A percentile compares a stretch with the other conserved stretches of the same genome.
Evolutionary conservation across 768 basidiomycete genomes (phyloP).

Genomic region (Phanerodontia chrysosporium): DNA sequence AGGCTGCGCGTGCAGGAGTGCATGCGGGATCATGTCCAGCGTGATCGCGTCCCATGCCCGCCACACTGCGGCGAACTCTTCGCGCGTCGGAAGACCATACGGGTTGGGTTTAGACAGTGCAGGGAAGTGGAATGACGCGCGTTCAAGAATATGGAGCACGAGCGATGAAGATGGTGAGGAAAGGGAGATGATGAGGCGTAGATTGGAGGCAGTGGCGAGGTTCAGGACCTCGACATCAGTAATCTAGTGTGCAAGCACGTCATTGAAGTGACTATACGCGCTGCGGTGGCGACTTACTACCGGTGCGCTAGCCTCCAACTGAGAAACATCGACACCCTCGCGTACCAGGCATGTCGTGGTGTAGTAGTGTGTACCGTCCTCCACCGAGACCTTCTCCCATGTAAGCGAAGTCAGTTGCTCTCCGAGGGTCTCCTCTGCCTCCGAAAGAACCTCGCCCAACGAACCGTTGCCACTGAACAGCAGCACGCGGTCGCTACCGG

Average conservation of each 20-base stretch:
- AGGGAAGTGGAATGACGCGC: slow-evolving; percentile 44
- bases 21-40: slow-evolving; percentile 74
- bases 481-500: slow-evolving; percentile 20
- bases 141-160: slow-evolving; percentile 51
- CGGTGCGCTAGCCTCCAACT: slow-evolving; percentile 3
- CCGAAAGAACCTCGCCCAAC: slow-evolving; percentile 10
- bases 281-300: slow-evolving; percentile 7
- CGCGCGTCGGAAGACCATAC: slow-evolving; percentile 52
- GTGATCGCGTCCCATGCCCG: slow-evolving; percentile 83
- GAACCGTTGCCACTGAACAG: slow-evolving; percentile 15
- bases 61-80: slow-evolving; percentile 80
- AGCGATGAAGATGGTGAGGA: slow-evolving; percentile 37
- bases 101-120: slow-evolving; percentile 26
- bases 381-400: slow-evolving; percentile 1
- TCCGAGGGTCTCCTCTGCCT: slow-evolving; percentile 15
- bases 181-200: slow-evolving; percentile 39
- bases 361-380: slow-evolving; percentile 11
- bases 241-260: not conserved
- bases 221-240: slow-evolving; percentile 33
- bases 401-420: slow-evolving; percentile 11
- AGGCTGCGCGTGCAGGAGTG: slow-evolving; percentile 82
- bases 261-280: not conserved
- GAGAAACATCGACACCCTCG: slow-evolving; percentile 6
- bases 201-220: slow-evolving; percentile 33
- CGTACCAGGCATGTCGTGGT: slow-evolving; percentile 4